Base-by-base conservation (phyloP, 2,329 filamentous ascomycete genomes). In the Trichoderma sp. region DNA sequence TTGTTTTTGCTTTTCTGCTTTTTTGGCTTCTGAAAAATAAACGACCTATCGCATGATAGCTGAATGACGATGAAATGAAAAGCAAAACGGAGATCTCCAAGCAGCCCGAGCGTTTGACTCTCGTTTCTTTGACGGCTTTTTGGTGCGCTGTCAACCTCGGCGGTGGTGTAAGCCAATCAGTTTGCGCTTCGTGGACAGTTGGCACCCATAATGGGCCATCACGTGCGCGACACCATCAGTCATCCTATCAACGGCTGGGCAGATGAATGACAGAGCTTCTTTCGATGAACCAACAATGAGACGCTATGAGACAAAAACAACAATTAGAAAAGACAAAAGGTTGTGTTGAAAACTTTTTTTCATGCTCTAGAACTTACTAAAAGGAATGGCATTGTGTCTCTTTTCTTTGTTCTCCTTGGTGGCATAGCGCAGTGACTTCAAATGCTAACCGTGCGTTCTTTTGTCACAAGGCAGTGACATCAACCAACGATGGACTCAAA, bases 161-260 rank as follows among this genome's bases (percentile, higher is more conserved):
- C 7, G 47, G 9, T 20, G 34, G 28, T 28, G 15, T 53, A 36
- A 53, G 68, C 68, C 20, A 69, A 69, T 50, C 64, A 68, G 65
- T 57, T 63, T 6, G 59, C 59, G 68, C 68, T 30, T 70, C 68
- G 68, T 70, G 68, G 59, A 70, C 59, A 70, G 12, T 70, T 63
- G 30, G 43, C 59, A 17, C 47, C 58, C 43, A 68, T 68, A 34
- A 71, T 36, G 70, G 58, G 70, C 43, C 63, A 68, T 71, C 70
- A 71, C 70, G 70, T 71, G 70, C 63, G 39, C 55, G n/a, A 53
- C n/a, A 23, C 12, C 8, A 28, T 67, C 32, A 68, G 53, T 26
- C 47, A 53, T 53, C 47, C 47, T 53, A 53, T 53, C 47, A 53
- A 23, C 3, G 47, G n/a, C 47, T 5, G 3, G 47, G 11, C 47